Evolutionary conservation across 2,329 filamentous ascomycete species (phyloP), one percentile per base, ranked within the genome.

Genomic region (Metarhizium robertsii): DNA sequence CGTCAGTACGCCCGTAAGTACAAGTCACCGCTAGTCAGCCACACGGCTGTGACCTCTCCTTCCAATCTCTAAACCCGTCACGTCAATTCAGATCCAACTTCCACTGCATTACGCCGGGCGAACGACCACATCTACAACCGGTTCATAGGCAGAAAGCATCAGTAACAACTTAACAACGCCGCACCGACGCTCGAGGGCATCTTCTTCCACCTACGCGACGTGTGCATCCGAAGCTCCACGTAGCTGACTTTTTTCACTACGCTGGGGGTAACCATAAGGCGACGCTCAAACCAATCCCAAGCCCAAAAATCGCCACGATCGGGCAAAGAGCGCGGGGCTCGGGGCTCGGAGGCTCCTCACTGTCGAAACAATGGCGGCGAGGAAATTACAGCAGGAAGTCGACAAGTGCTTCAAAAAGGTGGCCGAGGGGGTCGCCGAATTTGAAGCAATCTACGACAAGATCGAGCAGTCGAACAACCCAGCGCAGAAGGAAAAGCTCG

Each of bases 321-420:
- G 46, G 48, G 18, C 7, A 30, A 50, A 40, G 45, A 45, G 50
- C 36, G 29, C 25, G 50, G 34, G n/a, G 36, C 30, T 18, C 6
- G 43, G 34, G 42, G 18, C 43, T 50, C 36, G 18, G 30, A 18
- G 42, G 53, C 50, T 55, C 43, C 16, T 48, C 50, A 16, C 32
- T 49, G 8, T 42, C 50, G 32, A 57, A 74, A 80, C 72, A 66
- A 99, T 99, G 94, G 90, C 94, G 66, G 89, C 89, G 71, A 85
- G 94, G 72, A 99, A 99, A 80, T 83, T 96, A 66, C 89, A 94
- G 73, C 92, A 97, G 77, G 94, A 99, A 77, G 92, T 97, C 67
- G 94, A 99, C 70, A 96, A 96, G 78, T 95, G 90, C 83, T 97
- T 96, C 84, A 99, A 99, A 76, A 95, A 95, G 80, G 92, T 97